Conservation (phyloP, 2,329 filamentous ascomycete genomes). For the Beauveria sp. region DNA sequence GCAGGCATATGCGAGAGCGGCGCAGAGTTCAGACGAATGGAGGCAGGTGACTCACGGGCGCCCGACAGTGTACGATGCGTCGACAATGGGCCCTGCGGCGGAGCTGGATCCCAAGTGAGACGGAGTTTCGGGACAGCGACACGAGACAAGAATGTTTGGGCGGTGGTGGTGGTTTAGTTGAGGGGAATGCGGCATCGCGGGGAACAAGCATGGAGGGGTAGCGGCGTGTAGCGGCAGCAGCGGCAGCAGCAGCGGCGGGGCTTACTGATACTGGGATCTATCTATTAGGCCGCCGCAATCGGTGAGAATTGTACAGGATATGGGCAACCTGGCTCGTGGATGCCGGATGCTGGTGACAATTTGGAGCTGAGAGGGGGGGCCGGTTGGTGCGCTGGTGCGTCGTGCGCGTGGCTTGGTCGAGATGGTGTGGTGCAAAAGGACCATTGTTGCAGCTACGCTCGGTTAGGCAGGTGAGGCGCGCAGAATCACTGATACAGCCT, state of each 20-base stretch:
- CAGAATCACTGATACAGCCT: neutral
- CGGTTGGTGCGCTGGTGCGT: neutral
- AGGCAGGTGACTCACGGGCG: slow-evolving; percentile 19
- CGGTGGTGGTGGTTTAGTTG: neutral
- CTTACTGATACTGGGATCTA: neutral
- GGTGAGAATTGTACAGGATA: neutral
- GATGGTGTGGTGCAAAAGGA: neutral
- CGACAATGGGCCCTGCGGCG: slow-evolving; percentile 15
- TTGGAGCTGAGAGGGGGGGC: too few species aligned
- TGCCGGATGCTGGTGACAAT: too few species aligned
- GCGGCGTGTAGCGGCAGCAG: neutral
- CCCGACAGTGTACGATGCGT: slow-evolving; percentile 18
- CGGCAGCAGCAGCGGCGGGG: neutral
- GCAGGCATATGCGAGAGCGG: slow-evolving; percentile 15
- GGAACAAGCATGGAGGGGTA: too few species aligned
- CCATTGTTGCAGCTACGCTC: neutral
- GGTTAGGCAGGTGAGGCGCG: slow-evolving; percentile 2
- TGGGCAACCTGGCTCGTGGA: too few species aligned
- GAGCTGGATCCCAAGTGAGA: slow-evolving; percentile 16
- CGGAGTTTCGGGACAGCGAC: neutral
- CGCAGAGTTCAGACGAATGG: slow-evolving; percentile 21
- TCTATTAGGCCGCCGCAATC: neutral
- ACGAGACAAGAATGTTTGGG: neutral
- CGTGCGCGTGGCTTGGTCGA: neutral
- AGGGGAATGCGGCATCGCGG: neutral